Conservation (phyloP, 306 rosid species). For the Glycine soja region DNA sequence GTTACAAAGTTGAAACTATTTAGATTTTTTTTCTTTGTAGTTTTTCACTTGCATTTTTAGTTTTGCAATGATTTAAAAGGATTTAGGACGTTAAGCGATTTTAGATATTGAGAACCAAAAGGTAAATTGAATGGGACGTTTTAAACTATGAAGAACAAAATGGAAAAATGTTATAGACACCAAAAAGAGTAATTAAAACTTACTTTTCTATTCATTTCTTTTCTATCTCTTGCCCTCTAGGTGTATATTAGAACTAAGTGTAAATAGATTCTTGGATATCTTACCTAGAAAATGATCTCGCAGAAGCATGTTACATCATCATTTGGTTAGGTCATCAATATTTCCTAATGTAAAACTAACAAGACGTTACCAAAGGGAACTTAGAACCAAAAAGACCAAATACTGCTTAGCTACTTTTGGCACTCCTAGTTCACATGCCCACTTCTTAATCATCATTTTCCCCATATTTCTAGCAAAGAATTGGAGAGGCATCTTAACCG, state of each 20-base stretch:
- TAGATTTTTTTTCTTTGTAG: too few species aligned
- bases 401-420: conserved; percentile 46
- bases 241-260: background rate
- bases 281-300: background rate
- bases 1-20: too few species aligned
- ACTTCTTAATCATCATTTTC: conserved; percentile 23
- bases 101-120: too few species aligned
- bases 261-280: background rate
- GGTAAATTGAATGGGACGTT: too few species aligned
- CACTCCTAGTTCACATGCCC: conserved; percentile 31
- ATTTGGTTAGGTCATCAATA: conserved; percentile 12
- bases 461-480: conserved; percentile 48
- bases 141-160: too few species aligned
- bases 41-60: too few species aligned
- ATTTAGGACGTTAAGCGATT: too few species aligned
- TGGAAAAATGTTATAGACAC: too few species aligned
- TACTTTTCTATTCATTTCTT: background rate
- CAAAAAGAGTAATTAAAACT: too few species aligned
- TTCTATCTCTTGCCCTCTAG: background rate
- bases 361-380: conserved; percentile 27
- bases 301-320: background rate
- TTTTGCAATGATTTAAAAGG: too few species aligned
- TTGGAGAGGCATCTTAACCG: conserved; percentile 48
- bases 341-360: conserved; percentile 43
- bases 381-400: background rate